Evolutionary conservation across 2,329 filamentous ascomycete genomes (phyloP), one percentile per base, ranked within the genome.

Genomic region (Aspergillus sojae): DNA sequence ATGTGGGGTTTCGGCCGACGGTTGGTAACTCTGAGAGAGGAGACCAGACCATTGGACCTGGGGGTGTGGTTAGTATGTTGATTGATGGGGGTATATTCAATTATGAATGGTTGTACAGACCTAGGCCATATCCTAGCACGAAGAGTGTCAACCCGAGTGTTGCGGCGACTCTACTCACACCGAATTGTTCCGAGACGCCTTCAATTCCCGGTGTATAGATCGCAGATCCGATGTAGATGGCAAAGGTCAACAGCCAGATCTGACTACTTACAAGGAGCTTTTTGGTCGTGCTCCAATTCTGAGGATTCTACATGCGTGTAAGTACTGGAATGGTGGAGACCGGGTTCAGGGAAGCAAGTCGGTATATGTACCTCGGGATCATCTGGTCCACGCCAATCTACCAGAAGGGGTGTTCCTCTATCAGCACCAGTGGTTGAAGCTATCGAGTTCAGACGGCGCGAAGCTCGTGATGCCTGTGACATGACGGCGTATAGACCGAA

Each of bases 201-300:
- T 68, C 48, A 3, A 78, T 76, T 30, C 83, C 81, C 0, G 84
- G 78, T 0, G 81, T 79, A 67, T 85, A 86, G 36, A 86, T 84
- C 0, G 83, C 77, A 3, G 81, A 82, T 10, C 82, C 83, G 36
- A 82, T 79, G 70, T 86, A 87, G 52, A 86, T 80, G 4, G 79
- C 77, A 39, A 83, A 81, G 0, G 83, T 85, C 26, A 70, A 57
- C 1, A 85, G 65, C 59, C 80, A 83, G 64, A 85, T 80, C 46
- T 82, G 70, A 52, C 78, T 78, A 0, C 80, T 83, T 16, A 83
- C 79, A 62, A 80, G 79, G 60, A 77, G 66, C 43, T 82, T 83
- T 70, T 81, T 83, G 3, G 56, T 63, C 3, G 63, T 67, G 2
- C 78, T 77, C 83, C 82, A 85, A 64, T 84, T 84, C 56, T 75